Evolutionary conservation across 2,329 filamentous ascomycete species (phyloP).

Genomic region (Botrytis sinoallii): DNA sequence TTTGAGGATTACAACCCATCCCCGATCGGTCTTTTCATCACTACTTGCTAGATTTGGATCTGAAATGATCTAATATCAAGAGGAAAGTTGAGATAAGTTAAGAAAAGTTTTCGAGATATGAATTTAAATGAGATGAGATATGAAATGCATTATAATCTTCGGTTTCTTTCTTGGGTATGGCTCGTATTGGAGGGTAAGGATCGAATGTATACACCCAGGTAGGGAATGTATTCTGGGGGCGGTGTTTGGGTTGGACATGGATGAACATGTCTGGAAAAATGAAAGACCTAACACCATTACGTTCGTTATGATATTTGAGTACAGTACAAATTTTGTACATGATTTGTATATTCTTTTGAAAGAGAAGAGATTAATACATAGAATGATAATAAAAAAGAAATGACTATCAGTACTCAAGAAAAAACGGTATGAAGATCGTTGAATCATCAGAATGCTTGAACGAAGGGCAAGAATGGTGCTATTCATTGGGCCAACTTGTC

Average conservation of each 20-base stretch:
- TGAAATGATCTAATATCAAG: background rate
- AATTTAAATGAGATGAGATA: background rate
- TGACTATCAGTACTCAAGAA: background rate
- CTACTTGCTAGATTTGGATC: constrained; percentile 21
- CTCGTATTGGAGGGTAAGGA: background rate
- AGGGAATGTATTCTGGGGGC: background rate
- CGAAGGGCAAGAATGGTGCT: too few relatives aligned
- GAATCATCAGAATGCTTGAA: background rate
- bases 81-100: background rate
- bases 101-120: background rate
- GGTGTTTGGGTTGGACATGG: background rate
- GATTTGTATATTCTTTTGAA: background rate
- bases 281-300: background rate
- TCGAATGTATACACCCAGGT: background rate
- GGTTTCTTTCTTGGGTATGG: background rate
- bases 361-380: background rate
- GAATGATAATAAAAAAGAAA: background rate
- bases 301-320: background rate
- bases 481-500: background rate
- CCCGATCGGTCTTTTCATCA: constrained; percentile 43
- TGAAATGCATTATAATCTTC: background rate
- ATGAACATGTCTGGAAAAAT: background rate
- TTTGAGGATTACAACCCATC: constrained; percentile 62
- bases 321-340: background rate
- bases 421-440: rapidly evolving